Base-by-base conservation (phyloP, 1,139 yeast species). In the Debaryomyces udenii region DNA sequence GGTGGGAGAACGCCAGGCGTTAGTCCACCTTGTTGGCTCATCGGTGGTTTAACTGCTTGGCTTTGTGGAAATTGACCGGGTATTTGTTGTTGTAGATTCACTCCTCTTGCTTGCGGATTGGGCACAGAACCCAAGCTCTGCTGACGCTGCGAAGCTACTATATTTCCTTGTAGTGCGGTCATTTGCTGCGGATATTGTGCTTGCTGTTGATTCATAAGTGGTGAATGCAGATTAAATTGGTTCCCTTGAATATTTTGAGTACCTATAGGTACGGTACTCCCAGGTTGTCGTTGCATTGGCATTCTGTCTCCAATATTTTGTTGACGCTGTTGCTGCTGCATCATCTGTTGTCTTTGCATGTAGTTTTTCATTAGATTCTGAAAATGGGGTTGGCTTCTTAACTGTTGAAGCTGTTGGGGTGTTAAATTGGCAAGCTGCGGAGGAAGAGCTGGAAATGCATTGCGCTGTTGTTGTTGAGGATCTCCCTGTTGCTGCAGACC, bases 311-410 rank as follows among this genome's bases (percentile, higher is more conserved):
- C 22, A 10, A 22, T 20, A 22, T 27, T 31, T 24, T 23, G 43
- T 9, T 34, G 36, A n/a, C 14, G 40, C 17, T 31, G 38, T 27
- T 27, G 36, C 31, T 27, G 45, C 47, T 55, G 75, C 43, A 59
- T 47, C 46, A 59, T 49, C 53, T 56, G 76, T 54, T 60, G 80
- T 52, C 64, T 52, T 43, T 68, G 74, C 47, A 64, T 48, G 45
- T 66, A 68, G 40, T 62, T 63, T 30, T 69, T 57, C 57, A 72
- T 61, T 40, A 69, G 61, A 28, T 62, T 68, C 45, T 68, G 75
- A 47, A 69, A 71, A 46, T 70, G 77, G 3, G 77, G 78, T 49
- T 76, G 77, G 52, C 59, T 65, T 42, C 75, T 71, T 50, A 77
- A 63, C 45, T 76, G 72, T 46, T 75, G 76, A 30, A 74, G 66